phyloP scores from a whole-genome alignment of 2,329 filamentous ascomycete genomes.

The Cordyceps sp. region DNA sequence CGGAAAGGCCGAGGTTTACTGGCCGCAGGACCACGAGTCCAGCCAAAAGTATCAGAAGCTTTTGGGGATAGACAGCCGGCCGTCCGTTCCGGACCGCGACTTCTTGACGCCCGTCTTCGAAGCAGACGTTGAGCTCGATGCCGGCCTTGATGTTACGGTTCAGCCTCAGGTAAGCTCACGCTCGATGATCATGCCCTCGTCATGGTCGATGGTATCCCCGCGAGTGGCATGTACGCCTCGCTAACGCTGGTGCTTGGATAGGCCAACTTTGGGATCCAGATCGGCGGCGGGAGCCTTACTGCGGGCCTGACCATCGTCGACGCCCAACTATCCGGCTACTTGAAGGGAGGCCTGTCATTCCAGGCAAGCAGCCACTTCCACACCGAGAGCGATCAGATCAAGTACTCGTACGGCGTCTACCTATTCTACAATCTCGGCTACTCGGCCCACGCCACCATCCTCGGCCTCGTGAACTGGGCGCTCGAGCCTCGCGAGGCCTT shows the following conservation, averaged over 20 bases:
- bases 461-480: background rate
- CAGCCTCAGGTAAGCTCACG: background rate
- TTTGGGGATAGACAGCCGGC: background rate
- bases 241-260: too few species aligned
- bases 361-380: background rate
- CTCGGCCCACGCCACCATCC: background rate
- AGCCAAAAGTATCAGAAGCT: slow-evolving; percentile 1
- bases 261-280: slow-evolving; percentile 1
- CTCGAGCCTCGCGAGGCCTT: slow-evolving; percentile 1
- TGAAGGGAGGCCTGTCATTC: background rate
- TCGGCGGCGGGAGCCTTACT: background rate
- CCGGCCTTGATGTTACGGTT: background rate
- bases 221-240: too few species aligned
- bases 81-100: background rate
- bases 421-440: slow-evolving; percentile 1
- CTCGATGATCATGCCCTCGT: too few species aligned
- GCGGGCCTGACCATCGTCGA: background rate
- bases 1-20: background rate
- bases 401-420: slow-evolving; percentile 1
- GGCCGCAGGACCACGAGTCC: background rate
- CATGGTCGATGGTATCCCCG: too few species aligned
- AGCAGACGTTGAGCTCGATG: background rate
- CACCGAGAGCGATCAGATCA: background rate
- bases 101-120: background rate
- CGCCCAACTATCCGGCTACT: slow-evolving; percentile 1